phyloP scores from a whole-genome alignment of 2,329 filamentous ascomycete species.

The Colletotrichum sp. region DNA sequence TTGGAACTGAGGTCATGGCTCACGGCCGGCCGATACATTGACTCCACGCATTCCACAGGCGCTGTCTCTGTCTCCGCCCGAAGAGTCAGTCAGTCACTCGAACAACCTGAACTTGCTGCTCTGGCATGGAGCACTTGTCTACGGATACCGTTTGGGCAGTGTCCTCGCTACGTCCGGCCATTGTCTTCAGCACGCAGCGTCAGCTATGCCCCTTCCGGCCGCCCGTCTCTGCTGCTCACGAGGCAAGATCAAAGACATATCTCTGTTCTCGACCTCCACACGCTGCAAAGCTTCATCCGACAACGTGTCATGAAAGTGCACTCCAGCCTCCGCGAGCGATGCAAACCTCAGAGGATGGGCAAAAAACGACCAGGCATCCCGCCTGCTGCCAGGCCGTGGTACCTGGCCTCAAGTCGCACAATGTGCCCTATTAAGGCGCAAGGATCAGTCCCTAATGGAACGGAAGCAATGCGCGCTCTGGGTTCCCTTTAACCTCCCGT shows the following conservation, averaged over 20 bases:
- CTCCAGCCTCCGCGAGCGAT: neutral
- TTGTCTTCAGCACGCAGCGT: neutral
- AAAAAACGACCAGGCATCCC: neutral
- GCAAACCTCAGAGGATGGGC: neutral
- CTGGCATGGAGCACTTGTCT: neutral
- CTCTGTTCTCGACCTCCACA: neutral
- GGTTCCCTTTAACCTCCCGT: neutral
- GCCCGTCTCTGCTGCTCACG: neutral
- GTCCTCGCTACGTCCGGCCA: neutral
- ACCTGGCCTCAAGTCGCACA: neutral
- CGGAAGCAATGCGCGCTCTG: neutral
- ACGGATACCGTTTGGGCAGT: neutral
- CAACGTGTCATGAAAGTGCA: neutral
- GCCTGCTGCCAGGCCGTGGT: neutral
- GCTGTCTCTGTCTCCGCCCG: neutral
- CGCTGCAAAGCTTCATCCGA: neutral
- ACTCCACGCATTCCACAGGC: constrained; percentile 1
- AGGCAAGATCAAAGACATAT: constrained; percentile 5
- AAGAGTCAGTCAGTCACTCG: neutral
- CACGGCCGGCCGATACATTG: neutral
- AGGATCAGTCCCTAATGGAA: neutral
- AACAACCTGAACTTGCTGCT: neutral
- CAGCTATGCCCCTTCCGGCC: neutral
- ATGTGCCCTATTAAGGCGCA: constrained; percentile 2
- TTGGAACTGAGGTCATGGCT: constrained; percentile 19